phyloP scores from a whole-genome alignment of 2,329 filamentous ascomycete species.

The Talaromyces amestolkiae region DNA sequence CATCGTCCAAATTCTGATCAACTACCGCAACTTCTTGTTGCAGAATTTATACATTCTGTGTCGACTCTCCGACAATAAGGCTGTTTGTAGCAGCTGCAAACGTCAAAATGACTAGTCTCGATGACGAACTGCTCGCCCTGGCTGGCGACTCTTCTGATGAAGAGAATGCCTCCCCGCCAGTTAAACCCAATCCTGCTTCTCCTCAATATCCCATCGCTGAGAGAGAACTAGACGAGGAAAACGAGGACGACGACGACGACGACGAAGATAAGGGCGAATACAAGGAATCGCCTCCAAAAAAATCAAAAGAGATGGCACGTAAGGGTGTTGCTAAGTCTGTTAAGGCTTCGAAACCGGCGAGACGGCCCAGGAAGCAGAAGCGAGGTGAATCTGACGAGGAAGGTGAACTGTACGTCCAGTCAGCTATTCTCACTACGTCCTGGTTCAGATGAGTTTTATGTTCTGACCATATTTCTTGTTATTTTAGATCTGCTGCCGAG shows the following conservation, averaged over 20 bases:
- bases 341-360: slow-evolving; percentile 17
- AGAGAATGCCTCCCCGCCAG: slow-evolving; percentile 52
- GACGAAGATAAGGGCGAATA: slow-evolving; percentile 19
- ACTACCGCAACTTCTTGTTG: slow-evolving; percentile 9
- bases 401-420: slow-evolving; percentile 71
- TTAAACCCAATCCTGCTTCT: slow-evolving; percentile 55
- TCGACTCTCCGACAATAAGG: neutral
- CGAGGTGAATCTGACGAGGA: slow-evolving; percentile 68
- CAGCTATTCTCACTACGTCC: neutral
- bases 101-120: slow-evolving; percentile 68
- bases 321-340: slow-evolving; percentile 45
- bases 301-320: slow-evolving; percentile 46
- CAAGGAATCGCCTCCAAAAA: slow-evolving; percentile 43
- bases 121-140: slow-evolving; percentile 89
- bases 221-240: neutral
- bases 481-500: slow-evolving; percentile 62
- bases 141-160: slow-evolving; percentile 69
- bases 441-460: neutral
- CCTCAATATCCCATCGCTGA: slow-evolving; percentile 53
- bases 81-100: neutral
- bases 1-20: neutral
- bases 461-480: slow-evolving; percentile 17
- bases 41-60: neutral
- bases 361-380: slow-evolving; percentile 47
- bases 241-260: neutral